phyloP scores from a whole-genome alignment of 228 moss, liverwort and hornwort species.

The Sphagnum magellanicum region DNA sequence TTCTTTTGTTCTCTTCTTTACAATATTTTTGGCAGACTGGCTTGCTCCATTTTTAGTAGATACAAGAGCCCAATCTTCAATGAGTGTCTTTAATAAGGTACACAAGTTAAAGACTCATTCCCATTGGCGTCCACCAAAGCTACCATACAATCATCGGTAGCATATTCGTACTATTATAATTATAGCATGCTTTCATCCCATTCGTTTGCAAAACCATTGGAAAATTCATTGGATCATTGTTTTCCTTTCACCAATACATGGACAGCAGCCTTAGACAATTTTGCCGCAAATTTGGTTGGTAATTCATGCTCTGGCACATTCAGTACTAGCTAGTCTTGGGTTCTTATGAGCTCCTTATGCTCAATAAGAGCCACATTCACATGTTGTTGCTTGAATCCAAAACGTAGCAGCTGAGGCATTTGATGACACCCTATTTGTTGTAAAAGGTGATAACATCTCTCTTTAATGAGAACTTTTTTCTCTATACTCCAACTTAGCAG shows the following conservation, averaged over 20 bases:
- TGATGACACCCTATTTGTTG: slow-evolving; percentile 5
- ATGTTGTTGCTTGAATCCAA: slow-evolving; percentile 58
- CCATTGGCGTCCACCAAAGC: slow-evolving; percentile 49
- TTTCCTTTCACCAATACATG: slow-evolving; percentile 72
- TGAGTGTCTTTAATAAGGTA: slow-evolving; percentile 34
- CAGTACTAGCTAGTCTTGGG: slow-evolving; percentile 72
- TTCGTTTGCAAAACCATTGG: slow-evolving; percentile 15
- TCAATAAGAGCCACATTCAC: slow-evolving; percentile 47
- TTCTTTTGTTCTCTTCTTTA: slow-evolving; percentile 47
- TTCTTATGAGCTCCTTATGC: slow-evolving; percentile 43
- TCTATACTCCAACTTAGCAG: slow-evolving; percentile 1
- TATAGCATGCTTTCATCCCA: slow-evolving; percentile 23
- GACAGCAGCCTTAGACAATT: slow-evolving; percentile 70
- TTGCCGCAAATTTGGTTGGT: slow-evolving; percentile 65
- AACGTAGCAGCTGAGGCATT: slow-evolving; percentile 36
- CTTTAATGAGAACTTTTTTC: slow-evolving; percentile 3
- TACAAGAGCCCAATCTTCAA: slow-evolving; percentile 1
- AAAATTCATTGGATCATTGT: slow-evolving; percentile 3
- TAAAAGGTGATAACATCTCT: background rate
- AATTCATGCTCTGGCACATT: slow-evolving; percentile 70
- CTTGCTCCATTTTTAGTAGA: slow-evolving; percentile 5
- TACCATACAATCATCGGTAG: slow-evolving; percentile 37
- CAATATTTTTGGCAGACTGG: slow-evolving; percentile 15
- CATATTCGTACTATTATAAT: slow-evolving; percentile 65
- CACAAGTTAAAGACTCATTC: slow-evolving; percentile 44